Conservation (phyloP, 2,329 filamentous ascomycete genomes). For the Capronia epimyces region DNA sequence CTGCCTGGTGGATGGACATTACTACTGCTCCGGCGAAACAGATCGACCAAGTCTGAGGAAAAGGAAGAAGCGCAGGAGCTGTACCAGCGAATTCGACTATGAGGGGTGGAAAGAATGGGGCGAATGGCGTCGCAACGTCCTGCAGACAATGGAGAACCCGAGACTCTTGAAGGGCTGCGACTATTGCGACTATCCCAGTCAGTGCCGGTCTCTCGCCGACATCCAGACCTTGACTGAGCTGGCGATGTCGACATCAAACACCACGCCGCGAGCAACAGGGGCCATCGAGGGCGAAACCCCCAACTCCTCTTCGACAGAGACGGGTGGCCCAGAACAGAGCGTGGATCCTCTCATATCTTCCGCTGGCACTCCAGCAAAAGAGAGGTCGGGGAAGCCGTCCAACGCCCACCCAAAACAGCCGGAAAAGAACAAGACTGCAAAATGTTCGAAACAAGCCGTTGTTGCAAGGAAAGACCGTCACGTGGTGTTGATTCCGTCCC, state of each 20-base stretch:
- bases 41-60: constrained; percentile 28
- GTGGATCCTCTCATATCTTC: not conserved
- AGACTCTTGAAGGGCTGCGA: constrained; percentile 19
- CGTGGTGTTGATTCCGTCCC: not conserved
- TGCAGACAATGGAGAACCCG: constrained; percentile 7
- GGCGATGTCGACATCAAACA: not conserved
- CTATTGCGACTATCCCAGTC: constrained; percentile 27
- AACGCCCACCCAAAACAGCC: not conserved
- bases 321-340: not conserved
- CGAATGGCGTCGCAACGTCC: constrained; percentile 36
- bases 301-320: too few species aligned
- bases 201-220: constrained; percentile 23
- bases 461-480: not conserved
- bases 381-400: not conserved
- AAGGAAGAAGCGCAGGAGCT: constrained; percentile 39
- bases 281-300: too few species aligned
- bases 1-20: constrained; percentile 51
- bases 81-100: constrained; percentile 51
- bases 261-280: too few species aligned
- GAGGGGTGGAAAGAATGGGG: constrained; percentile 46
- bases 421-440: not conserved
- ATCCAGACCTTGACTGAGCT: too few species aligned
- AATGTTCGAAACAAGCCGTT: not conserved
- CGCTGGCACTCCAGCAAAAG: too few species aligned
- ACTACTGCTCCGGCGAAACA: constrained; percentile 46